phyloP scores from a whole-genome alignment of 306 rosid species.

The Potentilla sterilis region DNA sequence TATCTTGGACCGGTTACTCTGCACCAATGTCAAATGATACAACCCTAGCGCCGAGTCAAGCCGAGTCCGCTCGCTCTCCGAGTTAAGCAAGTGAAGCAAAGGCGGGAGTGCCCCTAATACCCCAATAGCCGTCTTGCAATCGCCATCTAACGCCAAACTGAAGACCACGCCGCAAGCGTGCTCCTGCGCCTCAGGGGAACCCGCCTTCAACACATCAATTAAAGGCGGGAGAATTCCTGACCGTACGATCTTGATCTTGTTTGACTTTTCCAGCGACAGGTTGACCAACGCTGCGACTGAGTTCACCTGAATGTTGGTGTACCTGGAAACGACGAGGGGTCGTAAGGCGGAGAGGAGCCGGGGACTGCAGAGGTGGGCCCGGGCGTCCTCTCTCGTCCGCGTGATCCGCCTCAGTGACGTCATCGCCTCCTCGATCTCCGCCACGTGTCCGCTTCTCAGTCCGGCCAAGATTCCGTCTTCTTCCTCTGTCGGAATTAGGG shows the following conservation, averaged over 20 bases:
- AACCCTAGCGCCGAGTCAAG: constrained; percentile 80
- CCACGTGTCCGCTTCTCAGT: constrained; percentile 44
- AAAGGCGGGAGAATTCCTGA: constrained; percentile 82
- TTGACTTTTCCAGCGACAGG: constrained; percentile 56
- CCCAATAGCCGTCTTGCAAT: constrained; percentile 76
- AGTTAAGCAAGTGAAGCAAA: constrained; percentile 54
- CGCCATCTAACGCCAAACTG: constrained; percentile 72
- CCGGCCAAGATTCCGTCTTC: constrained; percentile 48
- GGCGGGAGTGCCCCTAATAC: constrained; percentile 81
- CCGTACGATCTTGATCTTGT: constrained; percentile 83
- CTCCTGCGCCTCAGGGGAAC: constrained; percentile 77
- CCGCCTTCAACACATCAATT: constrained; percentile 57
- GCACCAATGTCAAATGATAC: constrained; percentile 68
- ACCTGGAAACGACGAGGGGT: constrained; percentile 44
- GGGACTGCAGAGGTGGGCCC: constrained; percentile 54
- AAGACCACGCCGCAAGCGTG: constrained; percentile 80
- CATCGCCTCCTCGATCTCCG: constrained; percentile 55
- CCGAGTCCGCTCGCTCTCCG: constrained; percentile 69
- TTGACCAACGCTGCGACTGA: constrained; percentile 77
- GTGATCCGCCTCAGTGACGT: constrained; percentile 57
- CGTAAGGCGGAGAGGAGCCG: constrained; percentile 49
- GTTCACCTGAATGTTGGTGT: constrained; percentile 57
- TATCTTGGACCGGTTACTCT: constrained; percentile 71
- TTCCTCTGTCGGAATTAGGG: constrained; percentile 26
- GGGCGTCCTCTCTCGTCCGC: constrained; percentile 45